A percentile compares a stretch with the other conserved stretches of the same genome.
phyloP scores from a whole-genome alignment of 2,329 filamentous ascomycete genomes.

The Lachnellula hyalina region DNA sequence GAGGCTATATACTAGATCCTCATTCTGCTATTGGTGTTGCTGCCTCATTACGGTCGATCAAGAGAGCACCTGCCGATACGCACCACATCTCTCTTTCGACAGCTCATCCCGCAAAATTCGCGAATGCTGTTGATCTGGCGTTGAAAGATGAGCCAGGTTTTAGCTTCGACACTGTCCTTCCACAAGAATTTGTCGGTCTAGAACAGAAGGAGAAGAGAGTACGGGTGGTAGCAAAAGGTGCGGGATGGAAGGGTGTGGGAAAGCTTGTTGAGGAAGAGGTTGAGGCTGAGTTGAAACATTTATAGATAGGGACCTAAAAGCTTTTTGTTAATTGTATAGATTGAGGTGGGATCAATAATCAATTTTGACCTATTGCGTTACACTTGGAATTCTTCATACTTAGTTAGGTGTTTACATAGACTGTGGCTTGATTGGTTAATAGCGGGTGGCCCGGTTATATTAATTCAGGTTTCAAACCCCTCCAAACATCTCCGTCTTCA shows the following conservation, averaged over 20 bases:
- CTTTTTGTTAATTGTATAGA: background rate
- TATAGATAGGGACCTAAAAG: background rate
- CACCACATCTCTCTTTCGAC: slow-evolving; percentile 81
- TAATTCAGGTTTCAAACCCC: no score
- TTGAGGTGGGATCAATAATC: no score
- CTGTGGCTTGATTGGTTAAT: no score
- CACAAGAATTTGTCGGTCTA: slow-evolving; percentile 74
- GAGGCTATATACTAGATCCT: slow-evolving; percentile 82
- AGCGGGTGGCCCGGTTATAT: no score
- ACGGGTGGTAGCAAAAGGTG: slow-evolving; percentile 56
- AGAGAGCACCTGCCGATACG: slow-evolving; percentile 42
- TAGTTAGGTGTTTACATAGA: no score
- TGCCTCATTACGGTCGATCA: slow-evolving; percentile 65
- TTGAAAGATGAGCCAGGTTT: slow-evolving; percentile 68
- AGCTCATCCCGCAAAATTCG: slow-evolving; percentile 94
- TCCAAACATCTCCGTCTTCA: no score
- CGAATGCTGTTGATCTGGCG: slow-evolving; percentile 75
- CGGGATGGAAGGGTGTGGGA: slow-evolving; percentile 68
- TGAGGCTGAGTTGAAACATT: slow-evolving; percentile 49
- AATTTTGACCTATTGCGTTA: no score
- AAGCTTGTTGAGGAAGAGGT: slow-evolving; percentile 72
- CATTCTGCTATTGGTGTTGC: slow-evolving; percentile 85
- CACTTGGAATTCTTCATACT: no score
- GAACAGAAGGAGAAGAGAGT: slow-evolving; percentile 72
- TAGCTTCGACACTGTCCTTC: slow-evolving; percentile 72